phyloP scores from a whole-genome alignment of 2,329 filamentous ascomycete species.

The Microdochium nivale region DNA sequence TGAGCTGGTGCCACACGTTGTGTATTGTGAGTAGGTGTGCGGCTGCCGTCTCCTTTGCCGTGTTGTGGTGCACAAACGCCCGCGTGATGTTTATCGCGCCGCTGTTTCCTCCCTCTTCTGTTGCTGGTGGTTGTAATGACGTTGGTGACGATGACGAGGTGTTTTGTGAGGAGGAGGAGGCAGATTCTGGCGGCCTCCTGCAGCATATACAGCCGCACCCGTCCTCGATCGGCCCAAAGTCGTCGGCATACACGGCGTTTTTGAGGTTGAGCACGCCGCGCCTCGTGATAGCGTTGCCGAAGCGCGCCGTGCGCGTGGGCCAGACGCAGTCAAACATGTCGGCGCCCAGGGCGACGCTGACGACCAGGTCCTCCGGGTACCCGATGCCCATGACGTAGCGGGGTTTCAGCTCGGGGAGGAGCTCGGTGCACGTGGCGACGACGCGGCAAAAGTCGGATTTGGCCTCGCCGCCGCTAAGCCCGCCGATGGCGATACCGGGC shows the following conservation, averaged over 20 bases:
- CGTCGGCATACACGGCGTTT: conserved; percentile 63
- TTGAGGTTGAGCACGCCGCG: conserved; percentile 77
- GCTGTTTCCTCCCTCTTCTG: background rate
- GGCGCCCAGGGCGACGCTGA: conserved; percentile 86
- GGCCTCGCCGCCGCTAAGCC: conserved; percentile 87
- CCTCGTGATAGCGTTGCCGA: conserved; percentile 86
- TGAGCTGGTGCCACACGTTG: conserved; percentile 87
- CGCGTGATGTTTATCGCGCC: conserved; percentile 64
- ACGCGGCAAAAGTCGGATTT: conserved; percentile 90
- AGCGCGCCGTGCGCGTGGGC: conserved; percentile 92
- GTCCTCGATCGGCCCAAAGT: conserved; percentile 77
- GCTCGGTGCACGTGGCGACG: conserved; percentile 73
- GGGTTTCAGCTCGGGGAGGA: conserved; percentile 87
- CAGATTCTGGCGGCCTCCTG: conserved; percentile 23
- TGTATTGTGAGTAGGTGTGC: conserved; percentile 83
- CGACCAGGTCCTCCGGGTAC: conserved; percentile 91
- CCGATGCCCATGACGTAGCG: conserved; percentile 98
- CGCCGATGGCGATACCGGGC: conserved; percentile 93
- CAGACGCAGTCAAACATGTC: conserved; percentile 99
- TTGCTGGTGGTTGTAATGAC: background rate
- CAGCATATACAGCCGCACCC: conserved; percentile 79
- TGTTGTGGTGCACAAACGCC: conserved; percentile 86
- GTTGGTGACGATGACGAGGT: background rate
- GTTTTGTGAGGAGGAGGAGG: background rate
- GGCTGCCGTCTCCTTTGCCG: conserved; percentile 89